phyloP scores from a whole-genome alignment of 176 grass and related monocot genomes.

The Saccharum officinarum region DNA sequence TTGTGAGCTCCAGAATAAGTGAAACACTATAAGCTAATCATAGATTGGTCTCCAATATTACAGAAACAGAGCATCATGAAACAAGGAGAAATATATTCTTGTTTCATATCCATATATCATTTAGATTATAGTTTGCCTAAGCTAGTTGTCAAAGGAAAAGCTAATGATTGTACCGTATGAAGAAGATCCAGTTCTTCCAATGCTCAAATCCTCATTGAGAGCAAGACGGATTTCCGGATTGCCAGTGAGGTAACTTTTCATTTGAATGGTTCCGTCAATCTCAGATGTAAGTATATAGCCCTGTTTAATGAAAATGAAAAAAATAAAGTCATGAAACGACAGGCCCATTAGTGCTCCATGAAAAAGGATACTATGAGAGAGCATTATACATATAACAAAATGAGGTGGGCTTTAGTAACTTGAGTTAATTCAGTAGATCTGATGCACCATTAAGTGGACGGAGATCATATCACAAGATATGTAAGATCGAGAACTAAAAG shows the following conservation, averaged over 20 bases:
- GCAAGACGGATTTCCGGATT: conserved; percentile 97
- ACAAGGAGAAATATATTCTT: not conserved
- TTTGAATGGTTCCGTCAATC: conserved; percentile 99
- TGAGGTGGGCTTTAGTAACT: not conserved
- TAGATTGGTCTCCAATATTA: not conserved
- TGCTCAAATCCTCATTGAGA: conserved; percentile 93
- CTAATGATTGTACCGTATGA: conserved; percentile 54
- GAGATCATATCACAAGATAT: not conserved
- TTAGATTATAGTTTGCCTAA: conserved; percentile 14
- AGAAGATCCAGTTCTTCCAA: conserved; percentile 80
- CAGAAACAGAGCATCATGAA: conserved; percentile 18
- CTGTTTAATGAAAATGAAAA: conserved; percentile 39
- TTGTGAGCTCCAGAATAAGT: not conserved
- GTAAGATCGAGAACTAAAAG: not conserved
- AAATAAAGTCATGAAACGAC: not conserved
- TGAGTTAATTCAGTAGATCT: too few species aligned
- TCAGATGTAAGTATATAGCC: conserved; percentile 95
- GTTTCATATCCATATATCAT: not conserved
- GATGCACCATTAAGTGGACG: not conserved
- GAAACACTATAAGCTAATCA: not conserved
- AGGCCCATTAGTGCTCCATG: not conserved
- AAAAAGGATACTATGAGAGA: not conserved
- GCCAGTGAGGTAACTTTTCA: conserved; percentile 98
- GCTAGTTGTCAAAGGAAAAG: not conserved
- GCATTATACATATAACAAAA: not conserved